phyloP scores from a whole-genome alignment of 2,329 filamentous ascomycete species.

The Chrysoporthe austroafricana region DNA sequence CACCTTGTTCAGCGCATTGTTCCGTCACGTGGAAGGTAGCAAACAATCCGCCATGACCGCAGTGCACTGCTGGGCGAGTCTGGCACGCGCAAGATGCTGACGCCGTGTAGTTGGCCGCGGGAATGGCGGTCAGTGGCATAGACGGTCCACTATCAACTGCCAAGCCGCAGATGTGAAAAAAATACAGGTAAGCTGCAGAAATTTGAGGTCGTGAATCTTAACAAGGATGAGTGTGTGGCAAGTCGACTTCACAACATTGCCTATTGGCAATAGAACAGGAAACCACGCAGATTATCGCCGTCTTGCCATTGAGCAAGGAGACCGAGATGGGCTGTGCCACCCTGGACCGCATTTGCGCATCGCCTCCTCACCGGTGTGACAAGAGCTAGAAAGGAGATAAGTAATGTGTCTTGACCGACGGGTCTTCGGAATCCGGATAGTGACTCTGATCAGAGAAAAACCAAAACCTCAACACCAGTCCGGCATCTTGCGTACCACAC shows the following conservation, averaged over 20 bases:
- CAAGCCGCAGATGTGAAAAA: conserved; percentile 23
- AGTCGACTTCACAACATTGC: neutral
- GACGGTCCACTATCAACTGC: conserved; percentile 7
- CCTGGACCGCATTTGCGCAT: neutral
- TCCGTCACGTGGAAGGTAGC: conserved; percentile 18
- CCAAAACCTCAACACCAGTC: neutral
- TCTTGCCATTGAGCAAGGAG: neutral
- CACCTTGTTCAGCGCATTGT: conserved; percentile 6
- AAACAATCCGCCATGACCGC: neutral
- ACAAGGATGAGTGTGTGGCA: neutral
- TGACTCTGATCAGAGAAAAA: neutral
- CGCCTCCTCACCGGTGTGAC: neutral
- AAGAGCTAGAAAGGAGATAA: conserved; percentile 1
- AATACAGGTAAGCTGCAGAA: conserved; percentile 24
- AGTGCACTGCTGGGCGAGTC: conserved; percentile 12
- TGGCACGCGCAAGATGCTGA: conserved; percentile 19
- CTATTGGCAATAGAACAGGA: neutral
- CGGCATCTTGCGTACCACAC: neutral
- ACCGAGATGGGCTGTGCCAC: conserved; percentile 10
- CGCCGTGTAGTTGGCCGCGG: conserved; percentile 12
- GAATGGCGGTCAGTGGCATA: conserved; percentile 23
- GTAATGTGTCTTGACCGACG: neutral
- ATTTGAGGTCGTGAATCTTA: neutral
- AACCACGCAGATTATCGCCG: neutral
- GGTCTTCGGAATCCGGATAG: neutral